Percentiles rank a stretch among this genome's conserved stretches.
Evolutionary conservation across 2,329 filamentous ascomycete species (phyloP).

Genomic region (Aspergillus ruber): DNA sequence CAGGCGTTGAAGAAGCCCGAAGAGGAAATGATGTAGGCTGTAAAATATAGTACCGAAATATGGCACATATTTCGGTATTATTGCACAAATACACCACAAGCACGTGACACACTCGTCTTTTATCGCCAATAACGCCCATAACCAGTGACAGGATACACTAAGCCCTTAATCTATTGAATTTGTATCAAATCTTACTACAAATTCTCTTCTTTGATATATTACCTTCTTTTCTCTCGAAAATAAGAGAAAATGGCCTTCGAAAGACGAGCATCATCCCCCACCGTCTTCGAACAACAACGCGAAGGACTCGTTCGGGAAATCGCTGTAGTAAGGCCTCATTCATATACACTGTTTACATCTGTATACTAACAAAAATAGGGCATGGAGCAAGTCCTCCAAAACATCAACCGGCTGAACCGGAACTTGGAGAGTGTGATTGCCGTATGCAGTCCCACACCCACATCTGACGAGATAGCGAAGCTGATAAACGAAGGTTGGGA

Average conservation of each 20-base stretch:
- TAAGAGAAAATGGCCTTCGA: neutral
- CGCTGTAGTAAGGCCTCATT: slow-evolving; percentile 30
- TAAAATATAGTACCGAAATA: neutral
- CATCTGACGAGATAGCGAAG: neutral
- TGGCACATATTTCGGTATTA: neutral
- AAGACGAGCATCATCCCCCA: slow-evolving; percentile 17
- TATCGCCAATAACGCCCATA: too few species aligned
- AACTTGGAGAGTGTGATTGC: slow-evolving; percentile 86
- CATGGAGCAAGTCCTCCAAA: slow-evolving; percentile 85
- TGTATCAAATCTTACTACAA: too few species aligned
- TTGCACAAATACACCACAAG: neutral
- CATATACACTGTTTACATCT: neutral
- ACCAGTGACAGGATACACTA: too few species aligned
- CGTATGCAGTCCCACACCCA: slow-evolving; percentile 45
- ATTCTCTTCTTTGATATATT: too few species aligned
- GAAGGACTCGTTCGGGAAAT: slow-evolving; percentile 39
- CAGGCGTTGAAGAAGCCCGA: too few species aligned
- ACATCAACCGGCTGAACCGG: slow-evolving; percentile 91
- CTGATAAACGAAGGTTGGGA: slow-evolving; percentile 60
- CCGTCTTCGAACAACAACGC: slow-evolving; percentile 39
- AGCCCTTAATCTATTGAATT: neutral
- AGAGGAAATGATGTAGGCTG: neutral
- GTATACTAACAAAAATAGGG: slow-evolving; percentile 35
- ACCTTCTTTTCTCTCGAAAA: too few species aligned
- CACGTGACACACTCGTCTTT: neutral